phyloP scores from a whole-genome alignment of 345 rosid genomes.

The Populus euphratica region DNA sequence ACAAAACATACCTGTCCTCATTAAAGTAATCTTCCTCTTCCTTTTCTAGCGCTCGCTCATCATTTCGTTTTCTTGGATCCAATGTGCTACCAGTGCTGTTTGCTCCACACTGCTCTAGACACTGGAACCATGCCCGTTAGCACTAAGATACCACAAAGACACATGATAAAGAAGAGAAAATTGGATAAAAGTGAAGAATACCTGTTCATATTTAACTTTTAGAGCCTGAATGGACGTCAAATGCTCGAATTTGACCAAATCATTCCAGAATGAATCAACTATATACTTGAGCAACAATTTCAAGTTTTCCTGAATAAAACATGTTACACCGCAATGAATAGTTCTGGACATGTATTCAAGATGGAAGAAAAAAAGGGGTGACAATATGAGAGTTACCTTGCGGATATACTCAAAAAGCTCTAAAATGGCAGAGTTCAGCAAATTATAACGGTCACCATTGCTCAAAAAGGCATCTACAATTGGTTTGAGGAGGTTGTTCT shows the following conservation, averaged over 20 bases:
- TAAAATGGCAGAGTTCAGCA: conserved; percentile 84
- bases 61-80: conserved; percentile 64
- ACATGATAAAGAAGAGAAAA: conserved; percentile 9
- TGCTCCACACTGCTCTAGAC: conserved; percentile 63
- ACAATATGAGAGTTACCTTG: conserved; percentile 48
- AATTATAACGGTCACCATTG: conserved; percentile 86
- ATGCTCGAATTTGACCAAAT: conserved; percentile 59
- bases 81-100: conserved; percentile 45
- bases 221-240: conserved; percentile 54
- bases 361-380: conserved; percentile 9
- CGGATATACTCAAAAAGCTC: conserved; percentile 91
- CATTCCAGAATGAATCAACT: conserved; percentile 81
- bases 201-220: conserved; percentile 80
- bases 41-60: conserved; percentile 91
- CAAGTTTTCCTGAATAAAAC: conserved; percentile 65
- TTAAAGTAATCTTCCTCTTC: conserved; percentile 99
- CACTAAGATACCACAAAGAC: conserved; percentile 1
- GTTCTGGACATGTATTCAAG: conserved; percentile 6
- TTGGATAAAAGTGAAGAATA: conserved; percentile 22
- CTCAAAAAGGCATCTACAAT: conserved; percentile 77
- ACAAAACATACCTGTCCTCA: conserved; percentile 64
- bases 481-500: conserved; percentile 81
- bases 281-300: conserved; percentile 68
- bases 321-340: conserved; percentile 18
- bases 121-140: conserved; percentile 48